These are phyloP conservation scores for Sesbania bispinosa DNA, from an alignment of 306 rosid species.

Conservation along the genomic window DNA sequence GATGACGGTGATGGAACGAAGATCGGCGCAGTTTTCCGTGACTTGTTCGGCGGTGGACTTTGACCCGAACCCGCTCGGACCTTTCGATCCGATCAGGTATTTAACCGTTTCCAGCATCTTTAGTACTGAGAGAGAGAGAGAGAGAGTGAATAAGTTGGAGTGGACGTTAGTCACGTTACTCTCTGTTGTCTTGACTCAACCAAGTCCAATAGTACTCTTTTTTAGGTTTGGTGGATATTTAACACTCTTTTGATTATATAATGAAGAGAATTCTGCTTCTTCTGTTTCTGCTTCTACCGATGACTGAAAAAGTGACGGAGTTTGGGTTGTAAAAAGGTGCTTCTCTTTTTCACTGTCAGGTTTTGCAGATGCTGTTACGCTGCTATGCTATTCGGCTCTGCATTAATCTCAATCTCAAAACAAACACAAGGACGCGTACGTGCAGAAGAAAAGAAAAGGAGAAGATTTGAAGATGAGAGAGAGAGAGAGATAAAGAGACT, in stretches of 20 bases:
- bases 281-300: no score
- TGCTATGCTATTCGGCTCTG: background rate
- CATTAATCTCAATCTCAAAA: background rate
- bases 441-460: background rate
- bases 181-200: conserved; percentile 6
- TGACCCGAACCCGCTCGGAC: conserved; percentile 78
- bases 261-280: no score
- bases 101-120: conserved; percentile 57
- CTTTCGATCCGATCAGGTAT: conserved; percentile 75
- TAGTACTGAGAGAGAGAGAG: no score
- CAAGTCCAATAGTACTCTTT: no score
- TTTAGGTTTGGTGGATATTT: background rate
- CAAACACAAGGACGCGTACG: background rate
- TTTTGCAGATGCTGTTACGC: conserved; percentile 19
- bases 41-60: conserved; percentile 81
- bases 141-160: background rate
- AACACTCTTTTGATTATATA: background rate
- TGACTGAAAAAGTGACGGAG: background rate
- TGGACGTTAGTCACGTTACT: conserved; percentile 20
- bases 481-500: no score
- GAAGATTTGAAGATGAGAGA: background rate
- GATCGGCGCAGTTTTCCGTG: conserved; percentile 42
- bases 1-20: conserved; percentile 69
- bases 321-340: conserved; percentile 4
- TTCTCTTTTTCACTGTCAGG: conserved; percentile 27